Evolutionary conservation across 2,329 filamentous ascomycete species (phyloP).

Genomic region (Phoma sp.): DNA sequence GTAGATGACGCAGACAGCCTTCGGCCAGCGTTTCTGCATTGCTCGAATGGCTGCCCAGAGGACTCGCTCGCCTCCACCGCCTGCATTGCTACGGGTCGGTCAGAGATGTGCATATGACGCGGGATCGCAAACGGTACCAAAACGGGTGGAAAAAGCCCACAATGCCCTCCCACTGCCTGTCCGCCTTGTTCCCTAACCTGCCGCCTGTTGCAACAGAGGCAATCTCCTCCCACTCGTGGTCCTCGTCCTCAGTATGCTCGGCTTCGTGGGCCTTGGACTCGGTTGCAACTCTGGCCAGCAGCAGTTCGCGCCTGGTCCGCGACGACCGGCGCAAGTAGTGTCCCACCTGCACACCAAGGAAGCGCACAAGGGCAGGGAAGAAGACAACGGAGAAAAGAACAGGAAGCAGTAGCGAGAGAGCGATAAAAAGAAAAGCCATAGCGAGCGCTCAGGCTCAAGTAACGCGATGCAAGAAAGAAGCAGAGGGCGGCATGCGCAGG

Average conservation of each 20-base stretch:
- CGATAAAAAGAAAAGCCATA: constrained; percentile 35
- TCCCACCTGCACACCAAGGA: constrained; percentile 37
- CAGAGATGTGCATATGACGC: constrained; percentile 16
- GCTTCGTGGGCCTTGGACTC: constrained; percentile 37
- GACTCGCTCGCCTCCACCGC: constrained; percentile 92
- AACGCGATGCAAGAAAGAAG: constrained; percentile 13
- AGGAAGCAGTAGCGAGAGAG: constrained; percentile 37
- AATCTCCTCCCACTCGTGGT: constrained; percentile 66
- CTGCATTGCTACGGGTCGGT: constrained; percentile 75
- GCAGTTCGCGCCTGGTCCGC: constrained; percentile 39
- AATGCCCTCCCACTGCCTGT: constrained; percentile 77
- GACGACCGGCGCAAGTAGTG: constrained; percentile 40
- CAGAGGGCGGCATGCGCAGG: constrained; percentile 17
- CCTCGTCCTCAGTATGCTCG: constrained; percentile 46
- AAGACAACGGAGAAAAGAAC: constrained; percentile 30
- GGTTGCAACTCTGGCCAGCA: constrained; percentile 39
- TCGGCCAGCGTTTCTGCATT: constrained; percentile 87
- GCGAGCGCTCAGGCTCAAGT: constrained; percentile 19
- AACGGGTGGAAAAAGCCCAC: constrained; percentile 98
- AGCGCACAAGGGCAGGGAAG: constrained; percentile 35
- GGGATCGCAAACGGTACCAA: constrained; percentile 65
- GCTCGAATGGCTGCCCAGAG: constrained; percentile 94
- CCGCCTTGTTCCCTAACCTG: constrained; percentile 45
- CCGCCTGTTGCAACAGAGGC: constrained; percentile 4
- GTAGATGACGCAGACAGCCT: constrained; percentile 88